Conservation (phyloP, 768 basidiomycete genomes). For the Mycena latifolia region DNA sequence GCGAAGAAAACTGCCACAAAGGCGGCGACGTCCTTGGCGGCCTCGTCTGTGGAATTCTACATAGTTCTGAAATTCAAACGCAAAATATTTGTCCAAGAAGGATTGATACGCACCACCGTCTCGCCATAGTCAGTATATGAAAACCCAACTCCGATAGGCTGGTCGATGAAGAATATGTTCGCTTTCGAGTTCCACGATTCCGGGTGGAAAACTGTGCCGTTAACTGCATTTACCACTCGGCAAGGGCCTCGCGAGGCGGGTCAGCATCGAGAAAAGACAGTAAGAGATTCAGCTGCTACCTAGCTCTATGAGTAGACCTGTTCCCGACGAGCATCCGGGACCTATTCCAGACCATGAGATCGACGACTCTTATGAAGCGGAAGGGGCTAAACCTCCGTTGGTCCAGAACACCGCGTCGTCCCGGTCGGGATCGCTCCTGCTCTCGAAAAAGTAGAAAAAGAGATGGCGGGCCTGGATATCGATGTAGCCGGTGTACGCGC, state of each 20-base stretch:
- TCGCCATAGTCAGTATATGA: constrained; percentile 56
- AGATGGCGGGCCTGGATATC: constrained; percentile 60
- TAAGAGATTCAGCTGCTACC: too few species aligned
- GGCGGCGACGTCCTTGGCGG: too few species aligned
- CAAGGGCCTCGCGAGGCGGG: too few species aligned
- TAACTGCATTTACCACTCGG: too few species aligned
- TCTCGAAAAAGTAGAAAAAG: constrained; percentile 72
- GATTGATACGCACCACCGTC: constrained; percentile 1
- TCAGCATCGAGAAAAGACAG: too few species aligned
- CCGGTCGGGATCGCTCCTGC: constrained; percentile 56
- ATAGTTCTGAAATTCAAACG: constrained; percentile 49
- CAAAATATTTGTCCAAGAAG: neutral
- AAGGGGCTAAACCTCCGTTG: constrained; percentile 53
- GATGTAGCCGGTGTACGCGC: constrained; percentile 62
- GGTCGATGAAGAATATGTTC: constrained; percentile 61
- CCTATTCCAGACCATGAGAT: neutral
- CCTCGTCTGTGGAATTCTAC: too few species aligned
- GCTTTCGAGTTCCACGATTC: constrained; percentile 66
- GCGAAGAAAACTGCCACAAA: too few species aligned
- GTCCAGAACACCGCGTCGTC: constrained; percentile 63
- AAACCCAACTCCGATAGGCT: constrained; percentile 57
- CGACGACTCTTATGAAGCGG: neutral
- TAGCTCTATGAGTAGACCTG: constrained; percentile 25
- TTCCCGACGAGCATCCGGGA: constrained; percentile 21
- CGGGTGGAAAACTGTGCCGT: too few species aligned